Evolutionary conservation across 179 eudicot species (phyloP), one percentile per base, ranked within the genome.

Genomic region (Camellia oleifera): DNA sequence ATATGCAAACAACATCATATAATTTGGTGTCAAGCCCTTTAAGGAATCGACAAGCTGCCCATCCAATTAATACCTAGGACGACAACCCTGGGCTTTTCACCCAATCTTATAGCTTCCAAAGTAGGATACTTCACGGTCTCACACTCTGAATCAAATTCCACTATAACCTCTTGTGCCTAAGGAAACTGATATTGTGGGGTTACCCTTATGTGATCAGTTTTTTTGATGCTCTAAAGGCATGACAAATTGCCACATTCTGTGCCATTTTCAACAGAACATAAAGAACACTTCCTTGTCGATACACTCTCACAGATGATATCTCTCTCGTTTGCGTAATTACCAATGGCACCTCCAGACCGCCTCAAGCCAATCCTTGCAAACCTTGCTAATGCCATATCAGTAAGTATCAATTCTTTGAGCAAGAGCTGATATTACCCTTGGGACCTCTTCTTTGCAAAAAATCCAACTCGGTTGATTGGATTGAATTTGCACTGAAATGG

Each of bases 31-130:
- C 90, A 11, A 93, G 78, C 72, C 93, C 95, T 82, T 93, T 93
- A 53, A 93, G 91, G 81, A 93, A 91, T 44, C 95, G 83, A 68
- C 97, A 93, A 40, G 92, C 95, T 54, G 92, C 97, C 95, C 97
- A 93, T 18, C 97, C 97, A 4, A 90, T 87, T 23, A 23, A 23
- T 23, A 10, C 97, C 97, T 40, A 93, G 88, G 56, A 93, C 97
- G 58, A 93, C 93, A 7, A 93, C 93, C 72, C 97, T 81, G 10
- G 95, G 94, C 87, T 92, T 90, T 78, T 89, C 91, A 0, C 90
- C 90, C 18, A 87, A 89, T 83, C 83, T 91, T 20, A 94, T 93
- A 23, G 95, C 89, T 72, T 87, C 93, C 32, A 93, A 83, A n/a
- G 86, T 91, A 3, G 95, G 93, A 79, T 90, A 89, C 7, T 7